Evolutionary conservation across 2,329 filamentous ascomycete genomes (phyloP).

Genomic region (Periconia sp.): DNA sequence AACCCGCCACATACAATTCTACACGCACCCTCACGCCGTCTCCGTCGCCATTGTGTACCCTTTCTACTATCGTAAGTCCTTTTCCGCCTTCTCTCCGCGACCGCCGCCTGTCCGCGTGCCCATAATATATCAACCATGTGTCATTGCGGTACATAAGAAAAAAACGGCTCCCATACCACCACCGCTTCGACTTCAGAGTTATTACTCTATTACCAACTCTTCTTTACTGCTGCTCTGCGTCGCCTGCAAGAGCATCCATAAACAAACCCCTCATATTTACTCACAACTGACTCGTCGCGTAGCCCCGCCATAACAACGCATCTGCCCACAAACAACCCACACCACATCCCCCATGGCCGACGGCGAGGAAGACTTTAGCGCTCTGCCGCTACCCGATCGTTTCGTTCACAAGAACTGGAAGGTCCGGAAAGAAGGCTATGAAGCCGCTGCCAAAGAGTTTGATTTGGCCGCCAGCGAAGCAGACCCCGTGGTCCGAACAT

Average conservation of each 20-base stretch:
- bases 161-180: too few species aligned
- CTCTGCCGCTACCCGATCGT: conserved; percentile 75
- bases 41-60: too few species aligned
- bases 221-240: too few species aligned
- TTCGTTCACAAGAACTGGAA: conserved; percentile 97
- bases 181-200: too few species aligned
- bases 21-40: too few species aligned
- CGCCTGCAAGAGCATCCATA: too few species aligned
- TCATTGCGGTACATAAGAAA: too few species aligned
- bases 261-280: neutral
- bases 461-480: conserved; percentile 80
- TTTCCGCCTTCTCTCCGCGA: neutral
- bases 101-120: conserved; percentile 1
- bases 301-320: conserved; percentile 4
- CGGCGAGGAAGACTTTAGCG: conserved; percentile 76
- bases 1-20: too few species aligned
- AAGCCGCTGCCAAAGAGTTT: conserved; percentile 87
- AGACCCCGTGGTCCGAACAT: conserved; percentile 83
- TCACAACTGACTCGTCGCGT: neutral
- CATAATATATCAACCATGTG: conserved; percentile 1
- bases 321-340: conserved; percentile 8
- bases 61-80: neutral
- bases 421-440: conserved; percentile 91
- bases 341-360: conserved; percentile 66
- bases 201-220: too few species aligned